Evolutionary conservation across 202 grass and related monocot species (phyloP), one percentile per base, ranked within the genome.

Genomic region (Digitaria exilis): DNA sequence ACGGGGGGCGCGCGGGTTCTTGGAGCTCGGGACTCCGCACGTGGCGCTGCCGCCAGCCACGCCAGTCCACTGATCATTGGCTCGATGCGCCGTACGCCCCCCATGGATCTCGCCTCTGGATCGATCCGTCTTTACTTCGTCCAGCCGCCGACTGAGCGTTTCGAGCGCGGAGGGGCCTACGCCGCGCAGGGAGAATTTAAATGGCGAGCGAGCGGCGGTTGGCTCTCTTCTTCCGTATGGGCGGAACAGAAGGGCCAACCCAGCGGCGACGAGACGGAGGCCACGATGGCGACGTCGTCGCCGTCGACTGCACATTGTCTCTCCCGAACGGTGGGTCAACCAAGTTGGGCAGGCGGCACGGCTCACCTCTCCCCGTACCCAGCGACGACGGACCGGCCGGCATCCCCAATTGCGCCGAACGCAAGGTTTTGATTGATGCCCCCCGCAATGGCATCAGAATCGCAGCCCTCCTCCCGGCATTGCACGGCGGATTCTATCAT

Each of bases 321-420:
- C 3, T 13, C 13, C 2, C 31, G 41, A 60, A 29, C 24, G 42
- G 60, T 75, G 84, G 74, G 79, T 79, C 88, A 86, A 86, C 59
- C 73, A 73, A 79, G 79, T 83, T 90, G 61, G 88, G 84, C 88
- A 15, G 73, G 41, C 37, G 30, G 57, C 87, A 71, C 9, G 57
- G 45, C 65, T 16, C 34, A 0, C 12, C 72, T 12, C 58, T 12
- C 58, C 35, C 66, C 78, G 21, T 59, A 35, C 64, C 64, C 64
- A 26, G 15, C 29, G 14, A 49, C 0, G 55, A 4, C 0, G 34
- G 10, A n/a, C n/a, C 25, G 55, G 21, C 70, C 43, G 13, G 60
- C 82, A 57, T 34, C 58, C 49, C 75, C 35, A 37, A 8, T 34
- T 31, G 55, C 37, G 16, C 54, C 26, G 1, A 28, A 2, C 8